A percentile compares a stretch with the other conserved stretches of the same genome.
Conservation (phyloP, 257 asterid genomes). For the Verbena officinalis region DNA sequence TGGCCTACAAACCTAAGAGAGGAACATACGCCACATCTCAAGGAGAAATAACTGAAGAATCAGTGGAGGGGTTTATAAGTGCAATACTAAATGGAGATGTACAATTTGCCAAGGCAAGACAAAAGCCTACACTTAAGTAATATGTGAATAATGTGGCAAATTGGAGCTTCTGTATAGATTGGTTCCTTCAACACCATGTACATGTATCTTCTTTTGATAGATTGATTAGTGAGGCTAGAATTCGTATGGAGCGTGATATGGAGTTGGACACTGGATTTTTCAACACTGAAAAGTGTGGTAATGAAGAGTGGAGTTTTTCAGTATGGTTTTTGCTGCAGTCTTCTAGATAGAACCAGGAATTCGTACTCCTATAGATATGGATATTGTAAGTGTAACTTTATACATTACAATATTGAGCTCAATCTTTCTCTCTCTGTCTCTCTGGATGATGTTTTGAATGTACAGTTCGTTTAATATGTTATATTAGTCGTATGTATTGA, state of each 20-base stretch:
- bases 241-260: conserved; percentile 4
- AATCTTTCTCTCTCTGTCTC: background rate
- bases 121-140: conserved; percentile 56
- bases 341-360: background rate
- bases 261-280: background rate
- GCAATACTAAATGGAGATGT: conserved; percentile 77
- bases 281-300: conserved; percentile 10
- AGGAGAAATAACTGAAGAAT: conserved; percentile 60
- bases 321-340: background rate
- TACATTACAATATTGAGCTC: background rate
- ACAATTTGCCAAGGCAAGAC: conserved; percentile 62
- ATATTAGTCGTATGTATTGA: no score
- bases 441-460: no score
- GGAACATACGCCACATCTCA: conserved; percentile 61
- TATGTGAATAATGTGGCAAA: background rate
- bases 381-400: background rate
- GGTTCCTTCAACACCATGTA: conserved; percentile 1
- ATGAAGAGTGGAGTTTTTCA: background rate
- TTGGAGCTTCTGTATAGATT: no score
- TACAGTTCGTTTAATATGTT: no score
- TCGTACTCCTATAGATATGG: background rate
- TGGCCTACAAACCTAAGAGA: conserved; percentile 86
- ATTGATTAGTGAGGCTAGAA: background rate
- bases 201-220: conserved; percentile 2
- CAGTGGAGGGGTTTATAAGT: conserved; percentile 65